A percentile compares a stretch with the other conserved stretches of the same genome.
phyloP scores from a whole-genome alignment of 2,329 filamentous ascomycete genomes.

The Coleophoma crateriformis region DNA sequence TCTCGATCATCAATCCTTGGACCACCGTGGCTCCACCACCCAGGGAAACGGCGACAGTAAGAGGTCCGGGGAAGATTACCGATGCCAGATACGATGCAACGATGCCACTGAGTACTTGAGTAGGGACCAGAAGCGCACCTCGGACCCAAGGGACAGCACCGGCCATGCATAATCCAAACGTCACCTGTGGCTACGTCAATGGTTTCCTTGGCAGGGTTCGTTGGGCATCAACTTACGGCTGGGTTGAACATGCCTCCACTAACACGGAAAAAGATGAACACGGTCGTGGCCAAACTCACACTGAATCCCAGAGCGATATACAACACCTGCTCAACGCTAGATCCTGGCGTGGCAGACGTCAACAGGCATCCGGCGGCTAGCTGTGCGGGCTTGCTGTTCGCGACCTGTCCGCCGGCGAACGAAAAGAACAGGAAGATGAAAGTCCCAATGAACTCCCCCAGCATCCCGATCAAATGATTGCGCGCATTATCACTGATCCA shows the following conservation, averaged over 20 bases:
- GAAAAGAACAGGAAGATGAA: slow-evolving; percentile 27
- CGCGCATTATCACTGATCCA: neutral
- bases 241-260: slow-evolving; percentile 33
- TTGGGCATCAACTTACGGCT: slow-evolving; percentile 12
- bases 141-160: slow-evolving; percentile 23
- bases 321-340: slow-evolving; percentile 32
- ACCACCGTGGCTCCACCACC: slow-evolving; percentile 30
- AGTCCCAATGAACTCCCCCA: slow-evolving; percentile 44
- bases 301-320: slow-evolving; percentile 21
- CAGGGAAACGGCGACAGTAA: slow-evolving; percentile 35
- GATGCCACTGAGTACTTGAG: slow-evolving; percentile 24
- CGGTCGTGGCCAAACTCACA: slow-evolving; percentile 43
- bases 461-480: slow-evolving; percentile 30
- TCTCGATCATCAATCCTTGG: slow-evolving; percentile 41
- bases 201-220: slow-evolving; percentile 4
- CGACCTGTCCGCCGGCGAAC: slow-evolving; percentile 15
- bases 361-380: neutral
- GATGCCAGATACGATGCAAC: slow-evolving; percentile 31
- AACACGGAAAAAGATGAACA: slow-evolving; percentile 52
- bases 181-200: slow-evolving; percentile 16
- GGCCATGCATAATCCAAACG: slow-evolving; percentile 26
- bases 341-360: slow-evolving; percentile 14
- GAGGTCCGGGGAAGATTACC: slow-evolving; percentile 34
- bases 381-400: slow-evolving; percentile 5
- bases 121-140: slow-evolving; percentile 21